Evolutionary conservation across 2,329 filamentous ascomycete species (phyloP).

Genomic region (Emericellopsis atlantica): DNA sequence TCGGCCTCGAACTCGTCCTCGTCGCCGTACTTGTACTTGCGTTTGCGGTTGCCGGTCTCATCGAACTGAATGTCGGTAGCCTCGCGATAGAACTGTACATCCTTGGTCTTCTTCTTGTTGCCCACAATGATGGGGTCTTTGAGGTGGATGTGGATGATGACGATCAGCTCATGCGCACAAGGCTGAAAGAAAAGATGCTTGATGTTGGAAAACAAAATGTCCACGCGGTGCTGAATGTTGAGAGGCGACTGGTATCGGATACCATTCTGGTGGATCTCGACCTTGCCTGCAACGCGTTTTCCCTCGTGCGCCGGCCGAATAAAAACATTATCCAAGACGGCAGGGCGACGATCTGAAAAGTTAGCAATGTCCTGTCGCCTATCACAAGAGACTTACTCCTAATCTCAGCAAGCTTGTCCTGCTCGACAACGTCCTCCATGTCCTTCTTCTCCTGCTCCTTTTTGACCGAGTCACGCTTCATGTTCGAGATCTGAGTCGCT

Average conservation of each 20-base stretch:
- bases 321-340: constrained; percentile 86
- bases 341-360: constrained; percentile 65
- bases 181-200: constrained; percentile 99
- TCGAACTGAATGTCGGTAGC: constrained; percentile 98
- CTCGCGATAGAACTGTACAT: constrained; percentile 96
- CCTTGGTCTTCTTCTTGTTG: constrained; percentile 96
- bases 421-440: constrained; percentile 97
- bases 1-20: constrained; percentile 98
- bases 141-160: constrained; percentile 94
- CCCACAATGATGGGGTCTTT: constrained; percentile 97
- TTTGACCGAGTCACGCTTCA: constrained; percentile 86
- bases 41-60: constrained; percentile 94
- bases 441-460: constrained; percentile 99
- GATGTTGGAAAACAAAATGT: constrained; percentile 95
- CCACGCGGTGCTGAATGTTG: constrained; percentile 70
- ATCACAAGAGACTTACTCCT: constrained; percentile 49
- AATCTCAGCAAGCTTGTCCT: constrained; percentile 93
- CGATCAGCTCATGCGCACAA: constrained; percentile 89
- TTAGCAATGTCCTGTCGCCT: constrained; percentile 1
- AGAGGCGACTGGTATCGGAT: constrained; percentile 82
- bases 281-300: constrained; percentile 88
- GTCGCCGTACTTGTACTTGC: constrained; percentile 94
- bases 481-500: constrained; percentile 82
- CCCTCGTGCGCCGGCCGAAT: constrained; percentile 91
- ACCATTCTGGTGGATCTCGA: constrained; percentile 98